Conservation (phyloP, 2,329 filamentous ascomycete genomes). For the Stagonosporopsis vannaccii region DNA sequence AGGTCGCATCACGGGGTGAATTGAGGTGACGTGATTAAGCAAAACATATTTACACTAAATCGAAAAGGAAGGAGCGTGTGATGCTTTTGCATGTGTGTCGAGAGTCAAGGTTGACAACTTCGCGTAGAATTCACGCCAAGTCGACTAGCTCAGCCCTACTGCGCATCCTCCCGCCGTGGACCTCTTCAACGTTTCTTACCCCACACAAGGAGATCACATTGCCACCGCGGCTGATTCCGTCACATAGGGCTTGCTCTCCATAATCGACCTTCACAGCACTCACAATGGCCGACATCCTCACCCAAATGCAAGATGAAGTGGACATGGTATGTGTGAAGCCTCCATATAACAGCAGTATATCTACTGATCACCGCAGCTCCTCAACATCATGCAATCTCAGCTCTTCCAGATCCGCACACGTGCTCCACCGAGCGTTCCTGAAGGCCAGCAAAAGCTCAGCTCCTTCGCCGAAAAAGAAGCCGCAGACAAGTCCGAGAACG, state of each 20-base stretch:
- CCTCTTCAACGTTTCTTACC: constrained; percentile 4
- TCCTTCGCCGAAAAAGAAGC: constrained; percentile 43
- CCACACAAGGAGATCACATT: background rate
- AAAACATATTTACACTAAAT: constrained; percentile 34
- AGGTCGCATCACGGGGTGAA: constrained; percentile 37
- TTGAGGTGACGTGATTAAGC: background rate
- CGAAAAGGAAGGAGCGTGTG: constrained; percentile 1
- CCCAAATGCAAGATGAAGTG: constrained; percentile 84
- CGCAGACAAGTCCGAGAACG: constrained; percentile 31
- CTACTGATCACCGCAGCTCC: constrained; percentile 45
- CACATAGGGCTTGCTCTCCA: background rate
- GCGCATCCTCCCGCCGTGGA: constrained; percentile 9
- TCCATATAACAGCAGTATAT: background rate
- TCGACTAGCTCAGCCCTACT: constrained; percentile 30
- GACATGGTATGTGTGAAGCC: constrained; percentile 67
- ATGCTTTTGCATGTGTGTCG: constrained; percentile 1
- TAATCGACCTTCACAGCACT: background rate
- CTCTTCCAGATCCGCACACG: constrained; percentile 54
- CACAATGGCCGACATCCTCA: constrained; percentile 76
- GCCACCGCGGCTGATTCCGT: background rate
- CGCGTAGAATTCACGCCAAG: constrained; percentile 33
- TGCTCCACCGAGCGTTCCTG: constrained; percentile 52
- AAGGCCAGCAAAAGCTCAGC: constrained; percentile 51
- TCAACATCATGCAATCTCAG: constrained; percentile 57
- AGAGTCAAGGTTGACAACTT: constrained; percentile 11